Evolutionary conservation across 169 alveolate species (phyloP), one percentile per base, ranked within the genome.

Genomic region (Cyclospora cayetanensis): DNA sequence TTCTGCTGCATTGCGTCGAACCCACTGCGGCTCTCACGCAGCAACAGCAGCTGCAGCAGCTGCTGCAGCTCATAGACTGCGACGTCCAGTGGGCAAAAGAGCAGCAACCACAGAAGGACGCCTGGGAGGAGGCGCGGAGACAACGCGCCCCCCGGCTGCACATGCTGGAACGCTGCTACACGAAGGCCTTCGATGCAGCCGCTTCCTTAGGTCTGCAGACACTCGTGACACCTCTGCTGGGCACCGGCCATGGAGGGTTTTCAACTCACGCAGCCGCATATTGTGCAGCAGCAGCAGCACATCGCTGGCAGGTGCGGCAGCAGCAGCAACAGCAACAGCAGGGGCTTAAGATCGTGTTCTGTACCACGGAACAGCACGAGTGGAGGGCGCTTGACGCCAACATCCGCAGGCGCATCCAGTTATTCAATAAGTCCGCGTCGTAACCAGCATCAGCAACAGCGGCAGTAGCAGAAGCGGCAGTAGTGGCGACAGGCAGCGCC

Each of bases 181-280:
- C 31, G 53, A 79, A 50, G 18, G 89, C 89, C 5, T 27, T 79
- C 27, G 35, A 42, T 46, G 89, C 72, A 20, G 89, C 89, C 2
- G 55, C 65, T 37, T 68, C 89, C n/a, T 25, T 79, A 2, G 72
- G 70, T 9, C 68, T 79, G 72, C 89, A 41, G 41, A 39, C 89
- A 15, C 74, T 79, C 11, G 72, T 72, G n/a, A 34, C 50, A n/a
- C 89, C 89, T n/a, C 46, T 55, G n/a, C 72, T 79, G n/a, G 89
- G 89, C 31, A 63, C 89, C 9, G 89, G 89, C 34, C 74, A 22
- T 2, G 89, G 89, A 20, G 42, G 89, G 27, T 79, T 27, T 50
- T 72, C 89, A 31, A 50, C 34, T 43, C 35, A n/a, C 34, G 42
- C 46, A 2, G 89, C 89, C 20, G 89, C 89, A 0, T 22, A 63